phyloP scores from a whole-genome alignment of 2,329 filamentous ascomycete genomes.

The Colletotrichum siamense region DNA sequence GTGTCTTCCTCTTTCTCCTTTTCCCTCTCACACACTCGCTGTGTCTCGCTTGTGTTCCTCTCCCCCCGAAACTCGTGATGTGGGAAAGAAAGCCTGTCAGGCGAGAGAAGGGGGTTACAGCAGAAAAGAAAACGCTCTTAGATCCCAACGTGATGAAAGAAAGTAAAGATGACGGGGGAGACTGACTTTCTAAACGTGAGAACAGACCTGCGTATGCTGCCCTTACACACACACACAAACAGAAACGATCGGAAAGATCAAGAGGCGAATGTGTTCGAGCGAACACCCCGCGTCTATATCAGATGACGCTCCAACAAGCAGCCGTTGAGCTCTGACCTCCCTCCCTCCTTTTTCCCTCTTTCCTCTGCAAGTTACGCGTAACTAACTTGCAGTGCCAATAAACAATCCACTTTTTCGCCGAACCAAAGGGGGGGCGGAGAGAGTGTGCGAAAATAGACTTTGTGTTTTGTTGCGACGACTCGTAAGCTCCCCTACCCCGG shows the following conservation, averaged over 20 bases:
- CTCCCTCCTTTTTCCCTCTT: background rate
- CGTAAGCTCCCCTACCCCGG: background rate
- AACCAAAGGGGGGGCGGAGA: background rate
- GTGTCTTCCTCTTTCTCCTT: background rate
- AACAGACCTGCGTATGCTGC: background rate
- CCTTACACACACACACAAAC: background rate
- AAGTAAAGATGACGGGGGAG: background rate
- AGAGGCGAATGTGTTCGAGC: background rate
- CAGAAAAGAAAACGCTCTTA: background rate
- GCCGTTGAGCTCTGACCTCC: slow-evolving; percentile 1
- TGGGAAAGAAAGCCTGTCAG: background rate
- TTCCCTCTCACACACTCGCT: background rate
- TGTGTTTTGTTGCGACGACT: slow-evolving; percentile 4
- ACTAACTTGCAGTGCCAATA: background rate
- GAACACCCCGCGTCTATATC: slow-evolving; percentile 8
- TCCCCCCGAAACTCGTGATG: background rate
- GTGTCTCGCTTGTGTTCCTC: background rate
- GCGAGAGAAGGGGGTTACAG: background rate
- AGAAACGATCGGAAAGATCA: background rate
- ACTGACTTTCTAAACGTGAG: background rate
- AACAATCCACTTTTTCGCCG: background rate
- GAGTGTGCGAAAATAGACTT: slow-evolving; percentile 5
- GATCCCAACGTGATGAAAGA: background rate
- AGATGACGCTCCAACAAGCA: slow-evolving; percentile 10
- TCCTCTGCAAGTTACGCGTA: background rate